Evolutionary conservation across 371 early-diverging fungal genomes (phyloP), one percentile per base, ranked within the genome.

Genomic region (Mucor circinelloides): DNA sequence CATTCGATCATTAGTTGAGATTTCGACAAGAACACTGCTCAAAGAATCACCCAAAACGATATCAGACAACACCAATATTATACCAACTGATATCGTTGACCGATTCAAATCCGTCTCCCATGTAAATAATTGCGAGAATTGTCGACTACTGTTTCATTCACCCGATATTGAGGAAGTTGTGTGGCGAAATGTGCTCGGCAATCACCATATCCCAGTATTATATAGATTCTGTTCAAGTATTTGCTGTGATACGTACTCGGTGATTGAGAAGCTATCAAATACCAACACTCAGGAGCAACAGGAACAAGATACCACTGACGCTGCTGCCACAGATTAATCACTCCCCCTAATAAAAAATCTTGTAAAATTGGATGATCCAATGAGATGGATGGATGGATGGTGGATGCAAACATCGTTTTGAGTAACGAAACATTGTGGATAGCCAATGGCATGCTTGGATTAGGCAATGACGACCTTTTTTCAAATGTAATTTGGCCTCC

Each of bases 211-310:
- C 13, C 79, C 82, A 36, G 54, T 77, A 6, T 21, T 68, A 19
- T 73, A 71, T 63, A 67, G 82, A 34, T 79, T 76, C 44, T 81
- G 82, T 42, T 81, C 82, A 9, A 52, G 64, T 1, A 30, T 52
- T 3, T 81, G 81, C 50, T 58, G 71, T 34, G 27, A 64, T 21
- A 60, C 46, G 5, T 50, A 25, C 19, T 30, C 48, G 6, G 21
- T 62, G 6, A 50, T 48, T 48, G 48, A 48, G 19, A 48, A 48
- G 9, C 21, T 48, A 48, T 19, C 48, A 48, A 48, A 21, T 21
- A 21, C 48, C n/a, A 48, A 48, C 19, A 48, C 48, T 3, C 48
- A 34, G 34, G 32, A 32, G 30, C 48, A 23, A 15, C 44, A 58
- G 9, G 27, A 13, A 59, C 44, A 34, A 48, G 48, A 48, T 48